Evolutionary conservation across 768 basidiomycete genomes (phyloP).

Genomic region (Dacryopinax primogenitus): DNA sequence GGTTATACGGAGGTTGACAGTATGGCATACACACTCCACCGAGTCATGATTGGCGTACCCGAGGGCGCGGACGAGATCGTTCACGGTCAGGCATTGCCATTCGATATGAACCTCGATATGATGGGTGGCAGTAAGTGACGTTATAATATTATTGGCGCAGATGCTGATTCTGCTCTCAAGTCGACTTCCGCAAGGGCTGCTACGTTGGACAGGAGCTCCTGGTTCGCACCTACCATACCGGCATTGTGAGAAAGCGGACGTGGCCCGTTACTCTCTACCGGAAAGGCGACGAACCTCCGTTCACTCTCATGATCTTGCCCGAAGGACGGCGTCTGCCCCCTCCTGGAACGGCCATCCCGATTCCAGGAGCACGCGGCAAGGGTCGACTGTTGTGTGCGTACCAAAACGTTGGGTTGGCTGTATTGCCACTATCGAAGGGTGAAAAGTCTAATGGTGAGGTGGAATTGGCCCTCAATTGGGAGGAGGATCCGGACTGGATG

Average conservation of each 20-base stretch:
- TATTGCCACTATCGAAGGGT: constrained; percentile 44
- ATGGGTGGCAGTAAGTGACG: constrained; percentile 75
- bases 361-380: constrained; percentile 51
- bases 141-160: constrained; percentile 12
- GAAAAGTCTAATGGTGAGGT: constrained; percentile 31
- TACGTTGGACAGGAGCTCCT: constrained; percentile 97
- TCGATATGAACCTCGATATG: constrained; percentile 87
- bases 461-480: constrained; percentile 23
- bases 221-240: constrained; percentile 91
- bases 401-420: constrained; percentile 51
- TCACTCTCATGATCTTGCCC: constrained; percentile 9
- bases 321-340: constrained; percentile 10
- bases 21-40: constrained; percentile 50
- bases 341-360: constrained; percentile 10
- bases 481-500: constrained; percentile 25
- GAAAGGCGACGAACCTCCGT: constrained; percentile 24
- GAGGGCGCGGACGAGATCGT: constrained; percentile 70
- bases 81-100: constrained; percentile 70
- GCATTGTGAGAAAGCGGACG: constrained; percentile 78
- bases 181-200: constrained; percentile 95
- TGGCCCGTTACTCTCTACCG: constrained; percentile 57
- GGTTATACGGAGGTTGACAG: constrained; percentile 8
- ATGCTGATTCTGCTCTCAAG: constrained; percentile 32
- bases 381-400: constrained; percentile 59
- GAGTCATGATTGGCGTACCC: constrained; percentile 71